These are phyloP conservation scores for Pythium insidiosum DNA, from an alignment of 352 stramenopile species.

Conservation along the genomic window DNA sequence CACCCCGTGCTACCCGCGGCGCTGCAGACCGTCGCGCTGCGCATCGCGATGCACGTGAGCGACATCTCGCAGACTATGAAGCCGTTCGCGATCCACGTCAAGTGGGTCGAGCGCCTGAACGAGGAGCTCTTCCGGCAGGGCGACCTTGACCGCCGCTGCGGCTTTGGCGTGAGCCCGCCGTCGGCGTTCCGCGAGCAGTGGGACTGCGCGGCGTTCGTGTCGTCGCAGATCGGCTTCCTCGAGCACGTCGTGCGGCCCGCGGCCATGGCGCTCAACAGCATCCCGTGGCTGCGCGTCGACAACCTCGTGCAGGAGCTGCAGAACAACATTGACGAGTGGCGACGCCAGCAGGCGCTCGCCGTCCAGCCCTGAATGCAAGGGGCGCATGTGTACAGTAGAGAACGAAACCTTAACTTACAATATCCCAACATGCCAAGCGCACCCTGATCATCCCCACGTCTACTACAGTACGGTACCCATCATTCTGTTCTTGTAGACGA, in stretches of 20 bases:
- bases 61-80: slow-evolving; percentile 84
- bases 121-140: slow-evolving; percentile 68
- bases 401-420: too few species aligned
- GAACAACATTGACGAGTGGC: slow-evolving; percentile 52
- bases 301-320: slow-evolving; percentile 45
- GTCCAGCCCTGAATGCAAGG: too few species aligned
- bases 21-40: slow-evolving; percentile 42
- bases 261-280: slow-evolving; percentile 41
- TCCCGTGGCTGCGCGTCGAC: slow-evolving; percentile 50
- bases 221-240: slow-evolving; percentile 54
- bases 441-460: too few species aligned
- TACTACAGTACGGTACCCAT: too few species aligned
- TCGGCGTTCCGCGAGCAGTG: slow-evolving; percentile 51
- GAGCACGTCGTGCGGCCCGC: slow-evolving; percentile 45
- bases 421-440: too few species aligned
- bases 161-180: slow-evolving; percentile 27
- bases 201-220: slow-evolving; percentile 36
- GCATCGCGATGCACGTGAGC: slow-evolving; percentile 72
- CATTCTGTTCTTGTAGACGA: too few species aligned
- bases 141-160: slow-evolving; percentile 41
- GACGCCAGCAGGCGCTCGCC: slow-evolving; percentile 16
- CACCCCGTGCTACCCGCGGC: slow-evolving; percentile 26
- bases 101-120: slow-evolving; percentile 68
- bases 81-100: slow-evolving; percentile 60
- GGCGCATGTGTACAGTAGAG: too few species aligned